Evolutionary conservation across 192 early-diverging fungal species (phyloP).

Genomic region (Linnemannia exigua): DNA sequence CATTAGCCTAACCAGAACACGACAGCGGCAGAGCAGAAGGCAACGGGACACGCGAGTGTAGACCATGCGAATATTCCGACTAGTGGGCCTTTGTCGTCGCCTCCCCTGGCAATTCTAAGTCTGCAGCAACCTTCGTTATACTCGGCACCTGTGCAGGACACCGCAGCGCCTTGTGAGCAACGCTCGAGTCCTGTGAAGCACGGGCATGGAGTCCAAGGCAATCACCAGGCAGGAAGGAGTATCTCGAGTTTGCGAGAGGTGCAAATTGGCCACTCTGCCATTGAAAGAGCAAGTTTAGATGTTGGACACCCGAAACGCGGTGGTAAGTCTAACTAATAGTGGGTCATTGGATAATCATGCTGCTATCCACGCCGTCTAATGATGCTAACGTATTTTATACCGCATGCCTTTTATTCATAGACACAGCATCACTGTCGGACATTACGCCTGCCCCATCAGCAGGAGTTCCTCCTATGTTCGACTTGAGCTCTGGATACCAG

Average conservation of each 20-base stretch:
- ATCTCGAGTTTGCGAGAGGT: slow-evolving; percentile 39
- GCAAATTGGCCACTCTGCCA: not conserved
- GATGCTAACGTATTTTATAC: not conserved
- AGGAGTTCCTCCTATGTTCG: slow-evolving; percentile 11
- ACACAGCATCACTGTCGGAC: not conserved
- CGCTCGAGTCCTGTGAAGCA: not conserved
- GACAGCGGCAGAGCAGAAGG: not conserved
- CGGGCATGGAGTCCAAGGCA: slow-evolving; percentile 6
- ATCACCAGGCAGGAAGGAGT: slow-evolving; percentile 35
- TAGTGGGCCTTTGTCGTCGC: not conserved
- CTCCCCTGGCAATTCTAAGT: not conserved
- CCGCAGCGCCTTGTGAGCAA: not conserved
- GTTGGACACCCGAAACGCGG: slow-evolving; percentile 2
- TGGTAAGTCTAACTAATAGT: slow-evolving; percentile 15
- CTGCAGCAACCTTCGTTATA: not conserved
- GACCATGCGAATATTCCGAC: not conserved
- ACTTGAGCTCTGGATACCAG: slow-evolving; percentile 39
- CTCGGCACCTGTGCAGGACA: not conserved
- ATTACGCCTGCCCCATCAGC: not conserved
- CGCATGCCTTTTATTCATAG: not conserved
- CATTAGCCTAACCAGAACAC: not conserved
- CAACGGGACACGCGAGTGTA: not conserved
- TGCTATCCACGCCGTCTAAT: not conserved
- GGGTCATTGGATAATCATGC: not conserved
- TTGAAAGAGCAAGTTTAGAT: slow-evolving; percentile 28